phyloP scores from a whole-genome alignment of 495 filamentous ascomycete genomes.

The Cenococcum geophilum region DNA sequence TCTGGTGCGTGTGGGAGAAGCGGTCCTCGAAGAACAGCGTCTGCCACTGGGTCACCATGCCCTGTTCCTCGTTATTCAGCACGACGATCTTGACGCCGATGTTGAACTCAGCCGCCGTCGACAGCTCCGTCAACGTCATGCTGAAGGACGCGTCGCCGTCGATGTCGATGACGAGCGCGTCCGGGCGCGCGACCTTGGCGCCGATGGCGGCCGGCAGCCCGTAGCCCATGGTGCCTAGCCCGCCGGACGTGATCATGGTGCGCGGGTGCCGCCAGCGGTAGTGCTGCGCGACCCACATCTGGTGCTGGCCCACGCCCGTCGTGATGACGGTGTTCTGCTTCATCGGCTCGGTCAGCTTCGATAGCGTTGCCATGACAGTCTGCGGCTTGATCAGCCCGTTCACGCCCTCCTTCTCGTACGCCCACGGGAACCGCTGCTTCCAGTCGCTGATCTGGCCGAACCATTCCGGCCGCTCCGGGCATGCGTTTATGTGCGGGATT shows the following conservation, averaged over 20 bases:
- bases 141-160: slow-evolving; percentile 95
- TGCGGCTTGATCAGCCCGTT: slow-evolving; percentile 83
- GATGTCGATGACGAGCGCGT: slow-evolving; percentile 84
- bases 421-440: slow-evolving; percentile 79
- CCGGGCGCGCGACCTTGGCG: slow-evolving; percentile 82
- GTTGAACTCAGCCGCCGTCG: slow-evolving; percentile 85
- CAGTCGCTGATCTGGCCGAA: slow-evolving; percentile 80
- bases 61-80: slow-evolving; percentile 93
- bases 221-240: slow-evolving; percentile 92
- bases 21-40: slow-evolving; percentile 88
- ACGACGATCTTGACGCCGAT: slow-evolving; percentile 89
- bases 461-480: slow-evolving; percentile 69
- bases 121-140: slow-evolving; percentile 91
- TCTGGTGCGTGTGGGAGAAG: slow-evolving; percentile 86
- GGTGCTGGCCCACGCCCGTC: slow-evolving; percentile 91
- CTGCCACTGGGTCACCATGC: slow-evolving; percentile 97
- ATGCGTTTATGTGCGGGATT: slow-evolving; percentile 59
- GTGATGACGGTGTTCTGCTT: slow-evolving; percentile 79
- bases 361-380: slow-evolving; percentile 74
- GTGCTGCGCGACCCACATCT: slow-evolving; percentile 96
- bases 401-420: slow-evolving; percentile 63
- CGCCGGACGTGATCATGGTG: slow-evolving; percentile 85
- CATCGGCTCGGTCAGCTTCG: slow-evolving; percentile 60
- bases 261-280: slow-evolving; percentile 84
- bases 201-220: slow-evolving; percentile 90